Base-by-base conservation (phyloP, 306 rosid species). In the Cucumis cinereus region DNA sequence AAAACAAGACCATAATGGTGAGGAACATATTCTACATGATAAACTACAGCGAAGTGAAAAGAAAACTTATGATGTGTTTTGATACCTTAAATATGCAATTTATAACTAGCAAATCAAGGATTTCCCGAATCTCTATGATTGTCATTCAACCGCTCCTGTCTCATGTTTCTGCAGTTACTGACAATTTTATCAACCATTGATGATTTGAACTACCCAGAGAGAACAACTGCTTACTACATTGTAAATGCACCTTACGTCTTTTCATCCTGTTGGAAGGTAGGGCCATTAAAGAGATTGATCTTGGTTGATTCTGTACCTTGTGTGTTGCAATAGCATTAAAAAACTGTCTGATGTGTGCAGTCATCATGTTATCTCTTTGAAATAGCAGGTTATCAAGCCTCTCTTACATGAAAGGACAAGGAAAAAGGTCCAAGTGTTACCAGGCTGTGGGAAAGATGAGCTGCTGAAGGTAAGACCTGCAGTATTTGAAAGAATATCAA, bases 161-260 rank as follows among this genome's bases (percentile, higher is more conserved):
- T 74, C 74, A 43, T 79, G 81, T 69, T 79, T 36, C 33, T 84
- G 85, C 93, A 91, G 98, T 81, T 94, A 79, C 53, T 94, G 78
- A 86, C 96, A 35, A 86, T 88, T 73, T 88, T 94, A 80, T 81
- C 97, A 62, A 91, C 90, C 80, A 87, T 94, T 58, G 99, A 94
- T 84, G 99, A 94, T 84, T 79, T 91, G 85, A 94, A 94, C 87
- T 94, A 94, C 86, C 99, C 97, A 10, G 99, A 94, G 90, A 94
- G 82, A 85, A 83, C 99, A 67, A 89, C 88, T 81, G 78, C 99
- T 15, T 94, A 94, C 81, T 94, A 89, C 86, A 86, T 94, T 58
- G 99, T 89, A 75, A 94, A 94, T 79, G 93, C 47, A 38, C 97
- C 99, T 0, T 91, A 89, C 78, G 84, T 94, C 81, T 94, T 94